Conservation (phyloP, 352 stramenopile species). For the Globisporangium acanthophoron region DNA sequence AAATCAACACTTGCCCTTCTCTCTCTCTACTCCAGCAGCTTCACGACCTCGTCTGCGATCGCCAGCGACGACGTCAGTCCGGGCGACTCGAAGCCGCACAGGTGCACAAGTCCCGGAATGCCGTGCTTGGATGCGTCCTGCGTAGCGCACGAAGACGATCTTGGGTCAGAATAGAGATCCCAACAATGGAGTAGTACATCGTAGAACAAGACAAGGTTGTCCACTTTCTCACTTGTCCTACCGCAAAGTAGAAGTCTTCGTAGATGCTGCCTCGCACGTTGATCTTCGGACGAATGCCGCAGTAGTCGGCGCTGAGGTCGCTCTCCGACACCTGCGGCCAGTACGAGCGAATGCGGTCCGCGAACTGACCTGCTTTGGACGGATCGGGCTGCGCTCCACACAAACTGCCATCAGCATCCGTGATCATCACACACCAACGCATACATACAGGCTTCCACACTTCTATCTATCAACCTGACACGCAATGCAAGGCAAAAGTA, state of each 20-base stretch:
- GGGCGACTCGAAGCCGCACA: conserved; percentile 96
- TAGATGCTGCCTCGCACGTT: conserved; percentile 42
- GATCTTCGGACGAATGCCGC: conserved; percentile 95
- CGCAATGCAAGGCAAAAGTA: no score
- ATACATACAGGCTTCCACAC: no score
- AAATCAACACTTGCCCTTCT: background rate
- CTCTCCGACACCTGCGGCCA: conserved; percentile 83
- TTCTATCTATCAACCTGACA: no score
- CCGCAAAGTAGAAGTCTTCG: conserved; percentile 91
- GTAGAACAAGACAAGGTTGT: background rate
- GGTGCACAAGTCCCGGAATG: conserved; percentile 83
- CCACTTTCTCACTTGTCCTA: conserved; percentile 11
- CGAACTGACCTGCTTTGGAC: conserved; percentile 53
- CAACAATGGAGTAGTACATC: no score
- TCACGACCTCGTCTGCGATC: conserved; percentile 72
- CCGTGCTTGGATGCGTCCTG: conserved; percentile 66
- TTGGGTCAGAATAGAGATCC: background rate
- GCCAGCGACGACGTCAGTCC: conserved; percentile 89
- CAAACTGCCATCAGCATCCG: background rate
- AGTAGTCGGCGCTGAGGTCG: conserved; percentile 91
- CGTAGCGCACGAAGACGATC: background rate
- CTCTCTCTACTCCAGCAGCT: conserved; percentile 25
- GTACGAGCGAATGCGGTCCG: conserved; percentile 86
- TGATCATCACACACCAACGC: background rate
- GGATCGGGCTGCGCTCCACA: conserved; percentile 31